Percentiles rank a stretch among this genome's conserved stretches.
Evolutionary conservation across 169 alveolate genomes (phyloP).

Genomic region (Plasmodium gallinaceum): DNA sequence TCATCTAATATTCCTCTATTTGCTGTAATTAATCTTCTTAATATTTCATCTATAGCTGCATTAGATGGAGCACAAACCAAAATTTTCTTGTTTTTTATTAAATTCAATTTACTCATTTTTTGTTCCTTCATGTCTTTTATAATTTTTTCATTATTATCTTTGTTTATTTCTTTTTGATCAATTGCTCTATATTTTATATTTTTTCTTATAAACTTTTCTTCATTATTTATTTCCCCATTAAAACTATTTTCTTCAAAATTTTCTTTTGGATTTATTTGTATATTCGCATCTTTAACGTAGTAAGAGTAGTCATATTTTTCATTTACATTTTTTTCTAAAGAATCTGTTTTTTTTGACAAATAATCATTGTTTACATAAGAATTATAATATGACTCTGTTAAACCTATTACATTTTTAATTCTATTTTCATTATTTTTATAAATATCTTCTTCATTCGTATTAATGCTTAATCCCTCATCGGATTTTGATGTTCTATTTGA

Average conservation of each 20-base stretch:
- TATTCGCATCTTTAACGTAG: conserved; percentile 10
- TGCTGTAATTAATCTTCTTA: conserved; percentile 89
- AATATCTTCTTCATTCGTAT: conserved; percentile 27
- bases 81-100: conserved; percentile 81
- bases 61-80: conserved; percentile 99
- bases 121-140: conserved; percentile 8
- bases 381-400: conserved; percentile 37
- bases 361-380: conserved; percentile 25
- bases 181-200: not conserved
- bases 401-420: conserved; percentile 32
- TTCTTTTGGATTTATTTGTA: not conserved
- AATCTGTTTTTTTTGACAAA: not conserved
- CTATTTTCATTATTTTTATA: conserved; percentile 58
- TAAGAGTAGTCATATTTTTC: conserved; percentile 29
- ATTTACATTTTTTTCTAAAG: conserved; percentile 11
- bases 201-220: not conserved
- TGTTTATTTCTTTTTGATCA: not conserved
- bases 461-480: not conserved
- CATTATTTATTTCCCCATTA: not conserved
- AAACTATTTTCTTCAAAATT: not conserved
- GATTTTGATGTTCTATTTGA: conserved; percentile 11
- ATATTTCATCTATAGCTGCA: conserved; percentile 99
- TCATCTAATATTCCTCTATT: conserved; percentile 89
- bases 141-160: not conserved
- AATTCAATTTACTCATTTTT: conserved; percentile 16